A percentile compares a stretch with the other conserved stretches of the same genome.
Conservation (phyloP, 257 asterid genomes). For the Pogostemon cablin region DNA sequence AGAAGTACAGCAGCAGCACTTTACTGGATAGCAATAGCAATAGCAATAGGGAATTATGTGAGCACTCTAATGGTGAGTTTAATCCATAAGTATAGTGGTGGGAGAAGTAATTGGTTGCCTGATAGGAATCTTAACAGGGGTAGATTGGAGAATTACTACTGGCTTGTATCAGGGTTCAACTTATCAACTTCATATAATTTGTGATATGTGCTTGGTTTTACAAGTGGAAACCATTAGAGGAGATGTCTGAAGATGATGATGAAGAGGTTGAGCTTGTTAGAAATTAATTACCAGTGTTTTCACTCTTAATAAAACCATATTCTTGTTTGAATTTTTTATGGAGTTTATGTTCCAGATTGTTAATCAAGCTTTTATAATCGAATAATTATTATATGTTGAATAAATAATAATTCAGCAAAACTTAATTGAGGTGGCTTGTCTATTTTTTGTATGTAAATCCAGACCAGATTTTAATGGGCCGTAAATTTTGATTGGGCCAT, state of each 20-base stretch:
- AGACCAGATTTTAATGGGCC: too few relatives aligned
- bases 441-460: too few relatives aligned
- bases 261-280: conserved; percentile 43
- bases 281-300: background rate
- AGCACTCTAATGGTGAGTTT: conserved; percentile 60
- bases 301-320: background rate
- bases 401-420: too few relatives aligned
- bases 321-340: too few relatives aligned
- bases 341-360: too few relatives aligned
- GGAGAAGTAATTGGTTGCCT: conserved; percentile 62
- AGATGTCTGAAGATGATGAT: conserved; percentile 33
- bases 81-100: conserved; percentile 58
- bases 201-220: conserved; percentile 61
- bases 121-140: conserved; percentile 73
- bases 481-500: too few relatives aligned
- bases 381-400: too few relatives aligned
- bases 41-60: conserved; percentile 57
- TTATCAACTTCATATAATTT: conserved; percentile 59
- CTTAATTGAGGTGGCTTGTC: too few relatives aligned
- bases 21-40: conserved; percentile 59
- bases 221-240: conserved; percentile 57
- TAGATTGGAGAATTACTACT: conserved; percentile 62
- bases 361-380: too few relatives aligned
- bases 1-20: conserved; percentile 76
- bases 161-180: conserved; percentile 69